phyloP scores from a whole-genome alignment of 2,329 filamentous ascomycete genomes.

The Malbranchea zuffiana region DNA sequence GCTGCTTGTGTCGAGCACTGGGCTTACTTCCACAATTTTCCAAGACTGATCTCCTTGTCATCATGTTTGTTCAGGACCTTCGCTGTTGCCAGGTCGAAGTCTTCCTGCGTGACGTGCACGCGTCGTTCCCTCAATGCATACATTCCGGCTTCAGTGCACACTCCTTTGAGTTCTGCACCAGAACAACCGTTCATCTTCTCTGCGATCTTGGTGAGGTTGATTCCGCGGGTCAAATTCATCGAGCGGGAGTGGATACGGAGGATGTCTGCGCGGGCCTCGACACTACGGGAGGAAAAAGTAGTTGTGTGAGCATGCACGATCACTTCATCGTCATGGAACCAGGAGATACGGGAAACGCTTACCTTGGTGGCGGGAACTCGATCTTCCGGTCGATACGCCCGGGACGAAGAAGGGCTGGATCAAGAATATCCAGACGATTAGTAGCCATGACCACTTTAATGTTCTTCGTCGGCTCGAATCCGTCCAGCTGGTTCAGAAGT shows the following conservation, averaged over 20 bases:
- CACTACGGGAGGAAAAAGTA: conserved; percentile 30
- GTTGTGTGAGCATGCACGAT: conserved; percentile 9
- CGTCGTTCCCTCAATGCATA: conserved; percentile 88
- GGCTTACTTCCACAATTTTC: conserved; percentile 70
- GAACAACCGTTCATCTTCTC: conserved; percentile 99
- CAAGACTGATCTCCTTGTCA: conserved; percentile 87
- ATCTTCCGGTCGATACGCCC: conserved; percentile 98
- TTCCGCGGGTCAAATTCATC: conserved; percentile 96
- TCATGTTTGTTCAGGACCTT: conserved; percentile 99
- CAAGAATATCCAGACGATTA: conserved; percentile 92
- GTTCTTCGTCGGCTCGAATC: conserved; percentile 98
- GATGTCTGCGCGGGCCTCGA: conserved; percentile 95
- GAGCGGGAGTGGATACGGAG: conserved; percentile 92
- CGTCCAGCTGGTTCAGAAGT: conserved; percentile 93
- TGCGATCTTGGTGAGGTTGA: conserved; percentile 95
- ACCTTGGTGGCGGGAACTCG: conserved; percentile 90
- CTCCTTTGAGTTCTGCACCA: conserved; percentile 93
- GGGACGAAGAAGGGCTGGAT: conserved; percentile 87
- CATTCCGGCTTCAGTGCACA: conserved; percentile 98
- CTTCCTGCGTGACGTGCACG: conserved; percentile 97
- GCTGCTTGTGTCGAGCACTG: too few relatives aligned
- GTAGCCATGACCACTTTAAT: conserved; percentile 99
- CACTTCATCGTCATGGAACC: background rate
- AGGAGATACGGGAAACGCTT: conserved; percentile 18
- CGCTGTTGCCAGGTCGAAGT: conserved; percentile 95